Percentiles rank a stretch among this genome's conserved stretches.
These are phyloP conservation scores for Sordaria brevicollis DNA, from an alignment of 495 filamentous ascomycete genomes.

Conservation along the genomic window DNA sequence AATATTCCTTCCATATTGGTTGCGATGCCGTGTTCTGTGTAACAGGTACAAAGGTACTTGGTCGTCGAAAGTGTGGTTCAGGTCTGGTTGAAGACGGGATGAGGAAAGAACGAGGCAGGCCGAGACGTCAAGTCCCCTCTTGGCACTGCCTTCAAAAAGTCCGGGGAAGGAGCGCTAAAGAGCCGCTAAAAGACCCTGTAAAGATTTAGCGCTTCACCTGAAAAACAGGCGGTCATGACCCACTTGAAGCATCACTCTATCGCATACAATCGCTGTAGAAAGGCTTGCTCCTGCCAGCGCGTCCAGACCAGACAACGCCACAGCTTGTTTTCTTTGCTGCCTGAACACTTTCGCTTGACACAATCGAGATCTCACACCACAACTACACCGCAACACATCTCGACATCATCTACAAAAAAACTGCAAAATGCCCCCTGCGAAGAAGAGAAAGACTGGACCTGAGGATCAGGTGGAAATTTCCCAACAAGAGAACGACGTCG, in stretches of 20 bases:
- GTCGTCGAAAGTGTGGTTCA: background rate
- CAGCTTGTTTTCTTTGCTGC: background rate
- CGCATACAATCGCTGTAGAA: background rate
- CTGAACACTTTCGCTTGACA: background rate
- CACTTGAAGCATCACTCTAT: background rate
- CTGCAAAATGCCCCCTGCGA: constrained; percentile 33
- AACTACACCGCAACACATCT: background rate
- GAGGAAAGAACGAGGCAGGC: background rate
- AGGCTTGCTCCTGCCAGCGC: background rate
- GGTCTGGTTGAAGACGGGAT: background rate
- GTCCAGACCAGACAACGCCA: background rate
- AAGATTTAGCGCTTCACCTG: background rate
- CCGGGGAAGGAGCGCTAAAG: background rate
- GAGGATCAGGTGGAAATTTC: constrained; percentile 13
- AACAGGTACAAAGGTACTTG: background rate
- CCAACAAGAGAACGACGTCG: background rate
- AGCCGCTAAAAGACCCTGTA: background rate
- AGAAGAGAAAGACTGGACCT: constrained; percentile 36
- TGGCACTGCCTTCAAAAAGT: background rate
- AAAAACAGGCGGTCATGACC: background rate
- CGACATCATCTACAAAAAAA: background rate
- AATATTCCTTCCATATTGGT: background rate
- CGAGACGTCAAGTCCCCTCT: background rate
- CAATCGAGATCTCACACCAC: background rate
- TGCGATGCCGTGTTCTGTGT: background rate